These are phyloP conservation scores for Sinapis alba DNA, from an alignment of 441 rosid species.

Conservation along the genomic window DNA sequence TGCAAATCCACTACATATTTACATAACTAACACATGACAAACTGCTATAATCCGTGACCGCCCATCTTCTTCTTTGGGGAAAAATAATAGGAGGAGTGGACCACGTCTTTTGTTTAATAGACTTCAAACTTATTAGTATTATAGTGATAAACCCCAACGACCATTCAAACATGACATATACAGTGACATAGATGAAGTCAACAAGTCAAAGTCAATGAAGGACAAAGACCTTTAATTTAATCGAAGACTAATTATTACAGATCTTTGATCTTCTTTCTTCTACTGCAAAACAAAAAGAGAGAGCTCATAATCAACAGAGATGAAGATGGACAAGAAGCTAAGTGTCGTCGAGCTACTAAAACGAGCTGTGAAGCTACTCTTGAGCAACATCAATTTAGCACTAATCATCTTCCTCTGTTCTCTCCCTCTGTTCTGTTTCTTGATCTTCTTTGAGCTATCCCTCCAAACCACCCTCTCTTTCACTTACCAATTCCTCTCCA, in stretches of 20 bases:
- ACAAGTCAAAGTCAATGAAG: conserved; percentile 19
- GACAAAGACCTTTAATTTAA: background rate
- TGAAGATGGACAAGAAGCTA: conserved; percentile 4
- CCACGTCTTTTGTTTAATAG: background rate
- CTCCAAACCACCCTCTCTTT: conserved; percentile 31
- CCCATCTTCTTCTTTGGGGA: background rate
- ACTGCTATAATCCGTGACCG: background rate
- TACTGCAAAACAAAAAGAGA: background rate
- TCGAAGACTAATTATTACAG: background rate
- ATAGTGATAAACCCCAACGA: background rate
- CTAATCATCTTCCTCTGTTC: conserved; percentile 36
- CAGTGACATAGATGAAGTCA: background rate
- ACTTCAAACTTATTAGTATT: background rate
- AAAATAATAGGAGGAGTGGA: background rate
- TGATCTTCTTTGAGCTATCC: conserved; percentile 40
- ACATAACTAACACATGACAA: background rate
- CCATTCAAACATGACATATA: background rate
- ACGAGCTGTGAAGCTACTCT: conserved; percentile 16
- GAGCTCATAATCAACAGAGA: background rate
- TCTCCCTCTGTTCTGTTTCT: conserved; percentile 40
- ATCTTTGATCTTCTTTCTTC: conserved; percentile 6
- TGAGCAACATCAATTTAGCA: conserved; percentile 23
- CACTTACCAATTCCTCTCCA: conserved; percentile 7
- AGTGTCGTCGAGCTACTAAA: conserved; percentile 7
- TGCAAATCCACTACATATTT: too few relatives aligned